These are phyloP conservation scores for Exserohilum turcica DNA, from an alignment of 2,329 filamentous ascomycete genomes.

Conservation along the genomic window DNA sequence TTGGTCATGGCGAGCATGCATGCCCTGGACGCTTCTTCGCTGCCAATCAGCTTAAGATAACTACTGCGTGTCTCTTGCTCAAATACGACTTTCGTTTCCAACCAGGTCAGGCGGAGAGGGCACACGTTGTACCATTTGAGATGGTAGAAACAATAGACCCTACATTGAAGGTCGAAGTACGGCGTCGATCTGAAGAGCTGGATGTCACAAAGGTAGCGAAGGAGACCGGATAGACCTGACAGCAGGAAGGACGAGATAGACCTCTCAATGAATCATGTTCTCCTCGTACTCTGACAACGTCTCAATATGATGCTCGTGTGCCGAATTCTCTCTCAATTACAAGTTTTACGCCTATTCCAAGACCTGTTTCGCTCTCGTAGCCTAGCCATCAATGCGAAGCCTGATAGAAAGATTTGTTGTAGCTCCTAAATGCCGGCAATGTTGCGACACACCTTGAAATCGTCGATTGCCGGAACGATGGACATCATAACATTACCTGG, in stretches of 20 bases:
- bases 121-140: slow-evolving; percentile 1
- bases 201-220: slow-evolving; percentile 3
- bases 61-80: slow-evolving; percentile 1
- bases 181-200: slow-evolving; percentile 4
- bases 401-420: not conserved
- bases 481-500: not conserved
- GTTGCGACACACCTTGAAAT: too few species aligned
- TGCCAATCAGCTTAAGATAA: not conserved
- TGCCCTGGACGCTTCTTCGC: too few species aligned
- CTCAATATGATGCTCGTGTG: not conserved
- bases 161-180: slow-evolving; percentile 1
- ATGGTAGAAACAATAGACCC: slow-evolving; percentile 4
- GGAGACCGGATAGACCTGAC: not conserved
- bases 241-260: slow-evolving; percentile 1
- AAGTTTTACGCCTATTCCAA: not conserved
- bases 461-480: not conserved
- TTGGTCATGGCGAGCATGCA: too few species aligned
- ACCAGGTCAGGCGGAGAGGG: slow-evolving; percentile 1
- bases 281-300: slow-evolving; percentile 1
- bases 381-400: not conserved
- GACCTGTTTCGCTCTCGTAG: not conserved
- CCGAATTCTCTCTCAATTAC: not conserved
- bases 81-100: slow-evolving; percentile 5
- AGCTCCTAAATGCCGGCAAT: not conserved
- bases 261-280: slow-evolving; percentile 1